A percentile compares a stretch with the other conserved stretches of the same genome.
Evolutionary conservation across 2,329 filamentous ascomycete species (phyloP).

Genomic region (Pseudopyricularia javanii): DNA sequence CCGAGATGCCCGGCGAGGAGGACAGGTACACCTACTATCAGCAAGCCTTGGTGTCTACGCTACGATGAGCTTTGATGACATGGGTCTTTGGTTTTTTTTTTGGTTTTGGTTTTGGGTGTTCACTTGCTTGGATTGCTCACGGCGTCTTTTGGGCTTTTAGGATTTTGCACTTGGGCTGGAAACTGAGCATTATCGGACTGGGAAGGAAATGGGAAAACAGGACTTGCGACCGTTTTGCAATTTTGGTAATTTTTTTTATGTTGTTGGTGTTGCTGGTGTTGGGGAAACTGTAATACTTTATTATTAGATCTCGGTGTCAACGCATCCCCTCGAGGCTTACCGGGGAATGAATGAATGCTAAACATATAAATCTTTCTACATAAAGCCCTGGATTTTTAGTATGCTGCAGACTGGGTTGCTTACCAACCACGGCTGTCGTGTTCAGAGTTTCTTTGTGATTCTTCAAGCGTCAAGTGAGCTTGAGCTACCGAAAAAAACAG

Average conservation of each 20-base stretch:
- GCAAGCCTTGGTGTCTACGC: not conserved
- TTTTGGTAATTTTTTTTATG: too few relatives aligned
- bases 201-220: not conserved
- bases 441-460: not conserved
- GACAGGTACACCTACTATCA: slow-evolving; percentile 2
- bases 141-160: not conserved
- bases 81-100: too few relatives aligned
- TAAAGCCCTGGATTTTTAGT: not conserved
- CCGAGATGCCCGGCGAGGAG: not conserved
- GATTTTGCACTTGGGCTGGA: not conserved
- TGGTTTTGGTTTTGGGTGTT: not conserved
- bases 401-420: not conserved
- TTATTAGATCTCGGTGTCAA: too few relatives aligned
- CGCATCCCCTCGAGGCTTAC: too few relatives aligned
- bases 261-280: too few relatives aligned
- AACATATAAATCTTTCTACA: too few relatives aligned
- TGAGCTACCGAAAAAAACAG: not conserved
- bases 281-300: too few relatives aligned
- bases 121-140: not conserved
- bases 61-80: not conserved
- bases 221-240: not conserved
- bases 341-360: too few relatives aligned
- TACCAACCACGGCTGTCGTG: not conserved
- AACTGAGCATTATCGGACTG: not conserved
- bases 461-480: not conserved